Evolutionary conservation across 208 protist genomes (phyloP), one percentile per base, ranked within the genome.

Genomic region (Naegleria gruberi): DNA sequence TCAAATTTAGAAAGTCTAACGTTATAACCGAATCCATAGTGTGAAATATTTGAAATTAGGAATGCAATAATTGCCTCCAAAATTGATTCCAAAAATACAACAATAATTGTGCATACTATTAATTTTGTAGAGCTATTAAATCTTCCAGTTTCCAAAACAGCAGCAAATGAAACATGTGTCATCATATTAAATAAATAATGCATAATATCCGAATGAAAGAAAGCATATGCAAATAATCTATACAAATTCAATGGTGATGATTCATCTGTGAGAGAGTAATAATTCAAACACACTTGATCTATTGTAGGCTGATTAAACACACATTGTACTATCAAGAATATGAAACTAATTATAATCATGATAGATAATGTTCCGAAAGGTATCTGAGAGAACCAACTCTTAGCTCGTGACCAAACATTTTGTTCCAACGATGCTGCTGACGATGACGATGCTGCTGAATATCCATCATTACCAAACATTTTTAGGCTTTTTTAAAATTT

Each of bases 121-220:
- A 65, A 23, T 65, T 65, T 65, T 10, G 30, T 65, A 1, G 51
- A 65, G 12, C 51, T 65, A 30, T 65, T 65, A 19, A 65, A 65
- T 30, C 51, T 10, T 30, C 30, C 19, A 65, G 51, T 65, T 23
- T 65, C 51, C 12, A 65, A 65, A 30, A 65, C 15, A 65, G 19
- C 30, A 65, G 19, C 30, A 10, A 82, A 82, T 40, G 40, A 82
- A 15, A 82, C 0, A 40, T 34, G 40, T 40, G 34, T 15, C 40
- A 82, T 42, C 42, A 87, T 87, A 40, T 87, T 87, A 17, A 87
- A 87, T 12, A 40, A 37, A 87, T 45, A 45, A 40, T 87, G 82
- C 12, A 87, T 17, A 4, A 87, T 10, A 55, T 40, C 30, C 6
- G 43, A 19, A 87, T 87, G 82, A 45, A 87, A 57, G 0, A 87